Percentiles rank a stretch among this genome's conserved stretches.
Conservation (phyloP, 495 filamentous ascomycete species). For the Bathelium albidoporum region DNA sequence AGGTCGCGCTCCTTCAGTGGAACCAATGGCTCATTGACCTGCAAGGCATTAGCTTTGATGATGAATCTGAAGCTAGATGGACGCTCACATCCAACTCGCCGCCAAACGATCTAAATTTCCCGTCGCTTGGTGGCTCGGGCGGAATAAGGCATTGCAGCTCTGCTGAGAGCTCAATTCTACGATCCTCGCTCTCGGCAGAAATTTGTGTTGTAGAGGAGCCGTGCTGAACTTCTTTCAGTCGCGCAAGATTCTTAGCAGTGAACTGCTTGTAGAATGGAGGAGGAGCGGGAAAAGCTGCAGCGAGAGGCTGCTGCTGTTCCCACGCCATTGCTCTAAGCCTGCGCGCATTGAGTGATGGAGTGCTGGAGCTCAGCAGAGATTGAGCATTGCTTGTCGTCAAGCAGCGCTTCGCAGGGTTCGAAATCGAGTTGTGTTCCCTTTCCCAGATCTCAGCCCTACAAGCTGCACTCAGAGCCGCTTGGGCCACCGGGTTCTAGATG, state of each 20-base stretch:
- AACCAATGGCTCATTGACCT: constrained; percentile 54
- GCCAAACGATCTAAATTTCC: constrained; percentile 65
- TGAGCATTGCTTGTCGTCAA: neutral
- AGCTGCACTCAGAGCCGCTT: neutral
- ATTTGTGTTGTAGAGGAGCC: constrained; percentile 4
- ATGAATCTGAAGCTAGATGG: constrained; percentile 13
- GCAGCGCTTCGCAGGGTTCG: too few species aligned
- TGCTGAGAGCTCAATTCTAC: constrained; percentile 41
- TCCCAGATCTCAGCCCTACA: too few species aligned
- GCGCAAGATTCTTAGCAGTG: constrained; percentile 63
- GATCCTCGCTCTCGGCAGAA: constrained; percentile 18
- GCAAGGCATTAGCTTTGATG: constrained; percentile 15
- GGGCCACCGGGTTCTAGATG: neutral
- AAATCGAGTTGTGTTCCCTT: too few species aligned
- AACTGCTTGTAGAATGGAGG: constrained; percentile 88
- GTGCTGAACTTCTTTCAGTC: constrained; percentile 43
- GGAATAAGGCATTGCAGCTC: constrained; percentile 75
- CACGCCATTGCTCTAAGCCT: constrained; percentile 39
- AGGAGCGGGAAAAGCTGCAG: constrained; percentile 66
- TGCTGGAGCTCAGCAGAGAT: neutral
- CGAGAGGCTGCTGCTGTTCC: constrained; percentile 32
- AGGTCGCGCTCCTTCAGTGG: constrained; percentile 59
- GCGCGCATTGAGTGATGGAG: neutral
- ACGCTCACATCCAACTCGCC: constrained; percentile 50
- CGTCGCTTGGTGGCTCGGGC: constrained; percentile 52